Evolutionary conservation across 257 asterid genomes (phyloP).

Genomic region (Solanum appendiculatum): DNA sequence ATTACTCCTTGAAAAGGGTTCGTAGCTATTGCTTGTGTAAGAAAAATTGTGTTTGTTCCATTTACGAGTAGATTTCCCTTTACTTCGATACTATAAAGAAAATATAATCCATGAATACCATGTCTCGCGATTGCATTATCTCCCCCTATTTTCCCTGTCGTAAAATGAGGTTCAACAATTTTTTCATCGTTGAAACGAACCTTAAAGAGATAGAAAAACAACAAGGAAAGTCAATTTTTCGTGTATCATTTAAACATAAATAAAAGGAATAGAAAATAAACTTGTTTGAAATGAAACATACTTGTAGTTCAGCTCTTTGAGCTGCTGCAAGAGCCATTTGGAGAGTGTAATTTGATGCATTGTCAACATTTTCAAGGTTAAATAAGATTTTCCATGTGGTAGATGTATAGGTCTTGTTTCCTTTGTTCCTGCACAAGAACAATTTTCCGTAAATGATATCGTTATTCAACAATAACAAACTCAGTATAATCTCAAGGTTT

Average conservation of each 20-base stretch:
- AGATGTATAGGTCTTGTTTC: constrained; percentile 9
- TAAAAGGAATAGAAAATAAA: no score
- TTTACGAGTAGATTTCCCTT: constrained; percentile 11
- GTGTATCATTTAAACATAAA: background rate
- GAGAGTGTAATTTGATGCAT: constrained; percentile 42
- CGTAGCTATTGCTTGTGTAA: constrained; percentile 18
- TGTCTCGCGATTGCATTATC: constrained; percentile 62
- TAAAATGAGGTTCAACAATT: constrained; percentile 13
- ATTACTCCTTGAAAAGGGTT: constrained; percentile 26
- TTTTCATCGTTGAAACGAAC: constrained; percentile 32
- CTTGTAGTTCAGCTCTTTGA: constrained; percentile 38
- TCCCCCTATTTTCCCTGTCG: constrained; percentile 31
- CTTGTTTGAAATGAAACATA: background rate
- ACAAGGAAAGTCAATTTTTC: background rate
- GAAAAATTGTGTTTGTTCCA: constrained; percentile 32
- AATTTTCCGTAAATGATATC: background rate
- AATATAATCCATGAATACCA: constrained; percentile 18
- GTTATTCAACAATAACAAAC: no score
- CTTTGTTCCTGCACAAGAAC: constrained; percentile 25
- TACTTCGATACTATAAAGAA: constrained; percentile 13
- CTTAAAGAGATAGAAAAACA: constrained; percentile 1
- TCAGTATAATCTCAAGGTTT: no score
- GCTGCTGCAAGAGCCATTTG: constrained; percentile 71
- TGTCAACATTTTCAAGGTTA: constrained; percentile 9
- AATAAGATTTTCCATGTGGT: constrained; percentile 61